Evolutionary conservation across 2,329 filamentous ascomycete genomes (phyloP).

Genomic region (Arthrobotrys pseudoclavata): DNA sequence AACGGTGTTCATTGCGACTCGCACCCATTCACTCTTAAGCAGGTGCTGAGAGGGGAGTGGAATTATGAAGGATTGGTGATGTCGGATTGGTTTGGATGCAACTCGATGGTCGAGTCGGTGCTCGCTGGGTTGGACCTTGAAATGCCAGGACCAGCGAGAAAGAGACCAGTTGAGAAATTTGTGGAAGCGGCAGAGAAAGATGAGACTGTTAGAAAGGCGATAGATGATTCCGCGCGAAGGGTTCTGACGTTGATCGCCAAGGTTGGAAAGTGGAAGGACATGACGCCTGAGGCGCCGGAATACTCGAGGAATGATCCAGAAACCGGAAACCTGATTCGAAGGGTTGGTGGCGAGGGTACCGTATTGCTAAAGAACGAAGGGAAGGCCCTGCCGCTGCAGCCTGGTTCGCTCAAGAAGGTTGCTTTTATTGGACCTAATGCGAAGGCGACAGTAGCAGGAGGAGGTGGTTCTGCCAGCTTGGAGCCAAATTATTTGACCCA

Average conservation of each 20-base stretch:
- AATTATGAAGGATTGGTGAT: slow-evolving; percentile 66
- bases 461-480: slow-evolving; percentile 52
- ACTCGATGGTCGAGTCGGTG: slow-evolving; percentile 71
- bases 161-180: slow-evolving; percentile 40
- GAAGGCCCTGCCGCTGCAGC: slow-evolving; percentile 61
- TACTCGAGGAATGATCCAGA: slow-evolving; percentile 45
- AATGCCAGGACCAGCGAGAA: slow-evolving; percentile 69
- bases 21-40: slow-evolving; percentile 60
- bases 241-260: slow-evolving; percentile 48
- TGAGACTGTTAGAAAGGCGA: slow-evolving; percentile 37
- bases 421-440: slow-evolving; percentile 80
- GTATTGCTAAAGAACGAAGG: slow-evolving; percentile 63
- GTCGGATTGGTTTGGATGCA: slow-evolving; percentile 67
- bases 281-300: slow-evolving; percentile 55
- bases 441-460: slow-evolving; percentile 53
- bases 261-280: slow-evolving; percentile 58
- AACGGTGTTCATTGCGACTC: slow-evolving; percentile 72
- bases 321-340: slow-evolving; percentile 59
- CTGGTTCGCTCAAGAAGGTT: slow-evolving; percentile 46
- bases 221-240: slow-evolving; percentile 39
- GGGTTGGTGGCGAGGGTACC: slow-evolving; percentile 62
- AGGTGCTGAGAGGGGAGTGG: slow-evolving; percentile 65
- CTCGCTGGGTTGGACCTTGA: slow-evolving; percentile 72
- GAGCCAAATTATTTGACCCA: slow-evolving; percentile 55
- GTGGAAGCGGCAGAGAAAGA: slow-evolving; percentile 38